phyloP scores from a whole-genome alignment of 2,329 filamentous ascomycete genomes.

The Capronia americana region DNA sequence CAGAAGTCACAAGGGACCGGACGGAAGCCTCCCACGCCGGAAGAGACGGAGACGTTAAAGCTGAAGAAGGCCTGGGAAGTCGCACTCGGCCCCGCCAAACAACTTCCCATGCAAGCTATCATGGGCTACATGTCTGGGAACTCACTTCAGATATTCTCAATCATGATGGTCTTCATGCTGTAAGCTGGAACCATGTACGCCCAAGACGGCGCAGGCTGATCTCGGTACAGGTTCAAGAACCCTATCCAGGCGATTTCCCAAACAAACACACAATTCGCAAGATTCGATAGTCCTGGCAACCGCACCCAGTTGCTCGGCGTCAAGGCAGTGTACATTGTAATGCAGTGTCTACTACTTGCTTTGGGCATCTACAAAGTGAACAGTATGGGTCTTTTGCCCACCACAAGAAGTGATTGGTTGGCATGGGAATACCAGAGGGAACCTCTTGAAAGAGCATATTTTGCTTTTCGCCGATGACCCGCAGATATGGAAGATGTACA shows the following conservation, averaged over 20 bases:
- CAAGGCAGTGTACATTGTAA: slow-evolving; percentile 84
- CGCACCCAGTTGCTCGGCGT: slow-evolving; percentile 75
- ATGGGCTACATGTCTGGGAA: slow-evolving; percentile 99
- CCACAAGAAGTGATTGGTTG: slow-evolving; percentile 95
- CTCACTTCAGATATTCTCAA: slow-evolving; percentile 96
- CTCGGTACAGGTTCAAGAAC: slow-evolving; percentile 74
- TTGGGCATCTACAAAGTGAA: slow-evolving; percentile 97
- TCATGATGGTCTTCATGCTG: slow-evolving; percentile 99
- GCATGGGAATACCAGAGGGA: slow-evolving; percentile 86
- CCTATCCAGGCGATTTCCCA: slow-evolving; percentile 82
- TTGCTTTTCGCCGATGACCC: slow-evolving; percentile 51
- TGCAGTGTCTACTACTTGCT: slow-evolving; percentile 82
- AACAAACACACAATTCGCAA: slow-evolving; percentile 87
- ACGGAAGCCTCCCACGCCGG: slow-evolving; percentile 45
- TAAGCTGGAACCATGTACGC: slow-evolving; percentile 11
- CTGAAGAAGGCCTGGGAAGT: slow-evolving; percentile 99
- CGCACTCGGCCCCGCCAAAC: slow-evolving; percentile 89
- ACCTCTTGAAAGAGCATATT: slow-evolving; percentile 69
- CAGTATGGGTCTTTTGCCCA: slow-evolving; percentile 92
- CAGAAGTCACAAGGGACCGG: slow-evolving; percentile 43
- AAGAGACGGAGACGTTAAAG: slow-evolving; percentile 94
- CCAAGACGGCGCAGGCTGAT: slow-evolving; percentile 16
- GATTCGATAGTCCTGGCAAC: slow-evolving; percentile 84
- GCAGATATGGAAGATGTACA: neutral
- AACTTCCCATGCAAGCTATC: slow-evolving; percentile 95